Evolutionary conservation across 2,329 filamentous ascomycete species (phyloP).

Genomic region (Penicillium sp.): DNA sequence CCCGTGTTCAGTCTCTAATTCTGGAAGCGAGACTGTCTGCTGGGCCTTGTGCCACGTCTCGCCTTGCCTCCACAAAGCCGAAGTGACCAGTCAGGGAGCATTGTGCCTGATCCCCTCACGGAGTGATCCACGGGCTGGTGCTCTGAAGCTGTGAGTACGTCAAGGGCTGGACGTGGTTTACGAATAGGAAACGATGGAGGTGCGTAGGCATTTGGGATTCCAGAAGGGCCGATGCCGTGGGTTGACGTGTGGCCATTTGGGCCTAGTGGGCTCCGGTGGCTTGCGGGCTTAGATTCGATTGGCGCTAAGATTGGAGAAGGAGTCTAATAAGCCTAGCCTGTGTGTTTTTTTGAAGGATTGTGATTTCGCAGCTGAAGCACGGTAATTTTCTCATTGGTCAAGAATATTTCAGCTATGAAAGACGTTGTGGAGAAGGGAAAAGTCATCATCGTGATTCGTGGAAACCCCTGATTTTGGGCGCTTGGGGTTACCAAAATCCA

Average conservation of each 20-base stretch:
- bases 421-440: not conserved
- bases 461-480: not conserved
- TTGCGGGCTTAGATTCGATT: slow-evolving; percentile 7
- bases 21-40: not conserved
- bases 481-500: not conserved
- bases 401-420: not conserved
- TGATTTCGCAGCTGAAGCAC: not conserved
- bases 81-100: slow-evolving; percentile 7
- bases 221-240: slow-evolving; percentile 22
- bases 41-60: slow-evolving; percentile 6
- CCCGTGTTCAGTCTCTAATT: not conserved
- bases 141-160: slow-evolving; percentile 12
- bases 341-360: not conserved
- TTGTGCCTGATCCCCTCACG: slow-evolving; percentile 21
- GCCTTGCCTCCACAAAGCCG: not conserved
- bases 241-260: slow-evolving; percentile 14
- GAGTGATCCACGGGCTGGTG: slow-evolving; percentile 12
- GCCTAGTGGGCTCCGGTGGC: not conserved
- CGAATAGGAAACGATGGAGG: slow-evolving; percentile 4
- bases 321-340: slow-evolving; percentile 4
- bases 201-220: slow-evolving; percentile 9
- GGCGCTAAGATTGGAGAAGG: slow-evolving; percentile 10
- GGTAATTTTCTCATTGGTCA: not conserved
- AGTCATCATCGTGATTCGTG: not conserved
- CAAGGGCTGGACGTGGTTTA: slow-evolving; percentile 8